These are phyloP conservation scores for Drosera capensis DNA, from an alignment of 148 eudicot genomes.

Conservation along the genomic window DNA sequence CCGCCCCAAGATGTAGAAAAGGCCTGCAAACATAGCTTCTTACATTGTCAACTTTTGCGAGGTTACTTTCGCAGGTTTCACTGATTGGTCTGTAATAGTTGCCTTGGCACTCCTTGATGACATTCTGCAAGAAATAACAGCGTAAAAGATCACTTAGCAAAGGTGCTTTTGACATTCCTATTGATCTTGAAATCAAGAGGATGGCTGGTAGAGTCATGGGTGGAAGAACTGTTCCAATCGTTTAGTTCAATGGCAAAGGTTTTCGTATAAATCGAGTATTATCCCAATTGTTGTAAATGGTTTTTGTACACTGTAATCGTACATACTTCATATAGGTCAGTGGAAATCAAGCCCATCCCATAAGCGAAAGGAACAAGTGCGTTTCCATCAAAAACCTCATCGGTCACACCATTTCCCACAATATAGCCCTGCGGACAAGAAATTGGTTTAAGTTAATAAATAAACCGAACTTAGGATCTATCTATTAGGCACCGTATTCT, in stretches of 20 bases:
- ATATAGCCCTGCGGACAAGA: slow-evolving; percentile 65
- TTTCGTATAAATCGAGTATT: no score
- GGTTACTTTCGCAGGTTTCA: slow-evolving; percentile 28
- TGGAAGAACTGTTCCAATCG: no score
- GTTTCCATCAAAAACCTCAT: slow-evolving; percentile 68
- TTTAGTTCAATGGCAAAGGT: neutral
- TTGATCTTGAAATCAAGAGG: neutral
- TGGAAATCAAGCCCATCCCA: slow-evolving; percentile 93
- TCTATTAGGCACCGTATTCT: no score
- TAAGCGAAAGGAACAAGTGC: slow-evolving; percentile 85
- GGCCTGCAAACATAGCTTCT: neutral
- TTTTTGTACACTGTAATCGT: no score
- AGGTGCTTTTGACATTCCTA: neutral
- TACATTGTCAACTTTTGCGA: slow-evolving; percentile 47
- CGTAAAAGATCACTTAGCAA: neutral
- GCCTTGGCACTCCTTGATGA: slow-evolving; percentile 31
- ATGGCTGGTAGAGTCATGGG: neutral
- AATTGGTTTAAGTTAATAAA: neutral
- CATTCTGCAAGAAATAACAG: slow-evolving; percentile 32
- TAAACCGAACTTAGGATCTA: no score
- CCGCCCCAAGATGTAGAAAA: neutral
- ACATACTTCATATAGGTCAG: slow-evolving; percentile 49
- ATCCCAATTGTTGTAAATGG: no score
- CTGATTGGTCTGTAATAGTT: slow-evolving; percentile 41
- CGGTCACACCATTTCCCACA: slow-evolving; percentile 95